Base-by-base conservation (phyloP, 1,284 basidiomycete genomes). In the Ustilago tritici region DNA sequence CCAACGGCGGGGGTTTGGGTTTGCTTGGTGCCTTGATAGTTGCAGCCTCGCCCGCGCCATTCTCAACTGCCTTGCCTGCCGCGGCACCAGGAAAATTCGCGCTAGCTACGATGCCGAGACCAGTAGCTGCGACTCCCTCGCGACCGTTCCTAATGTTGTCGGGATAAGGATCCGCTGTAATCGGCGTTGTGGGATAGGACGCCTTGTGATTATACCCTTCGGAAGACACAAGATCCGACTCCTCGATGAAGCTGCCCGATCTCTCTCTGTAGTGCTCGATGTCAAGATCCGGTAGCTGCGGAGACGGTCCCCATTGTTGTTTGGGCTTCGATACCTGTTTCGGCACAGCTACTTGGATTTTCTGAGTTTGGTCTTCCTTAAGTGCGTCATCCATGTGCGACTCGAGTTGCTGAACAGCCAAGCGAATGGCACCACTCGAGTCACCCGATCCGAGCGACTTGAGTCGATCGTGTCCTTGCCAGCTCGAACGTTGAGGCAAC, bases 351-450 rank as follows among this genome's bases (percentile, higher is more conserved):
- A 54, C 12, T n/a, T 61, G 41, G 11, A 56, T 55, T n/a, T 70
- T 69, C 47, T 68, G 58, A 9, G 49, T 41, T 10, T 67, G 74
- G 14, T 67, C 46, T 1, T 73, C 65, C 61, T 71, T 76, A 28
- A 81, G 60, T 14, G 76, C 76, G 40, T 77, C 66, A 43, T 83
- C 79, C 80, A 81, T 82, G 11, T 79, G 76, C 9, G 57, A 62
- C 28, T 79, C 75, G 32, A 80, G 79, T 17, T 81, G 76, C 46
- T 61, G 63, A 4, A 82, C 47, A 17, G 80, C 76, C 35, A 75
- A 19, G 7, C 72, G 70, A 12, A 80, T 65, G 15, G 68, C 80
- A 46, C 70, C 64, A 1, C 43, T 56, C 1, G 70, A 69, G 10
- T 70, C 75, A 55, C 60, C 65, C 5, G 70, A 66, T 2, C 28